A percentile compares a stretch with the other conserved stretches of the same genome.
Conservation (phyloP, 1,139 yeast species). For the Tardiomyces depauwii region DNA sequence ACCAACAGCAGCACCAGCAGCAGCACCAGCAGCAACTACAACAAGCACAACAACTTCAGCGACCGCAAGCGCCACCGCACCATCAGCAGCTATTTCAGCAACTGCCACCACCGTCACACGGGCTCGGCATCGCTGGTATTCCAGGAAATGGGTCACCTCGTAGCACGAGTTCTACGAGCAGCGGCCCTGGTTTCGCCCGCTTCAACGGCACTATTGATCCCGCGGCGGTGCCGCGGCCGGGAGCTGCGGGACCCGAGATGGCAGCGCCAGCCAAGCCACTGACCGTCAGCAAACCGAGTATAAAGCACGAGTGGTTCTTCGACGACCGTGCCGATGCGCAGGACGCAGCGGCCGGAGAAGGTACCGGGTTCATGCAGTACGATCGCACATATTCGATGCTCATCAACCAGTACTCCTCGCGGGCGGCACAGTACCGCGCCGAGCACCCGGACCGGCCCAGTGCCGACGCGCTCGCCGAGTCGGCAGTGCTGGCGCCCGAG, state of each 20-base stretch:
- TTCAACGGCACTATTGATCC: not conserved
- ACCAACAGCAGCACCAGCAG: no score
- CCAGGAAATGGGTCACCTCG: not conserved
- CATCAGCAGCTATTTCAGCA: no score
- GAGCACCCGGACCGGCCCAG: not conserved
- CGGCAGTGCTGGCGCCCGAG: not conserved
- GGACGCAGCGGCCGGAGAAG: slow-evolving; percentile 11
- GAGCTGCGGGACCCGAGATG: slow-evolving; percentile 1
- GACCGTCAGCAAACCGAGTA: slow-evolving; percentile 3
- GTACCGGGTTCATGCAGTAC: slow-evolving; percentile 4
- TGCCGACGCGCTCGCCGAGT: not conserved
- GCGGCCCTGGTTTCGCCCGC: slow-evolving; percentile 1
- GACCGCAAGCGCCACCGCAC: no score
- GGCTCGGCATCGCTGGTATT: no score
- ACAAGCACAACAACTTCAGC: no score
- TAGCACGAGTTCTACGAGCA: not conserved
- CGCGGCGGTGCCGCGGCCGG: slow-evolving; percentile 1
- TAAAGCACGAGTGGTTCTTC: slow-evolving; percentile 18
- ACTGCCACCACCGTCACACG: no score
- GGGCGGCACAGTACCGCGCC: slow-evolving; percentile 2
- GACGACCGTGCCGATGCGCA: slow-evolving; percentile 14
- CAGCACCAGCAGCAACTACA: no score
- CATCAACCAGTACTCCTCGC: slow-evolving; percentile 2
- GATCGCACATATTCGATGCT: slow-evolving; percentile 13
- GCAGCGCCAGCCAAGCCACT: not conserved